Conservation (phyloP, 2,329 filamentous ascomycete genomes). For the Fusarium buharicum region DNA sequence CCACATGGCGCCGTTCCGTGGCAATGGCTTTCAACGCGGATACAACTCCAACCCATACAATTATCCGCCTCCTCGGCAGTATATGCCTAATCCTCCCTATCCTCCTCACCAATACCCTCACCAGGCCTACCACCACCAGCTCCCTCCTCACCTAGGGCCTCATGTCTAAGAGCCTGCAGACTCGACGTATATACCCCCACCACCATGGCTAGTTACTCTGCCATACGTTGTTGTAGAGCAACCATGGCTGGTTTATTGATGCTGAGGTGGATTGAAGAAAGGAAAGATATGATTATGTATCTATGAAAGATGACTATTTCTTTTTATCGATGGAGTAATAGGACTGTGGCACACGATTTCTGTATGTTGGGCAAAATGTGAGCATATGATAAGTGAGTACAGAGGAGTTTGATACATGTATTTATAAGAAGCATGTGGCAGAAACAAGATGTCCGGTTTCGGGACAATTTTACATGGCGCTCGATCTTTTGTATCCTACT, state of each 20-base stretch:
- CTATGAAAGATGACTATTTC: neutral
- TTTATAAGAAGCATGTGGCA: conserved; percentile 16
- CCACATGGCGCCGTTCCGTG: conserved; percentile 16
- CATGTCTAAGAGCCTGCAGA: conserved; percentile 15
- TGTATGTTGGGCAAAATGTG: conserved; percentile 6
- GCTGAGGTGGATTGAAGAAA: neutral
- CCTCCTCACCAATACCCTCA: conserved; percentile 15
- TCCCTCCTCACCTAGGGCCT: conserved; percentile 29
- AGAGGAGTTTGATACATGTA: neutral
- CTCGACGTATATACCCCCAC: neutral
- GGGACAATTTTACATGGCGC: neutral
- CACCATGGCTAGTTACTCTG: neutral
- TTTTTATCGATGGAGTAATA: neutral
- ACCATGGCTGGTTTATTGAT: neutral
- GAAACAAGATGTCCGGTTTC: neutral
- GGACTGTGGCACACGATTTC: conserved; percentile 1
- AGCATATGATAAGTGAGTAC: neutral
- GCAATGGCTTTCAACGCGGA: conserved; percentile 23
- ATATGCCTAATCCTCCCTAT: conserved; percentile 10
- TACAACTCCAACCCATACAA: conserved; percentile 5
- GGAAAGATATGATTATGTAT: neutral
- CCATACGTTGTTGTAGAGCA: neutral
- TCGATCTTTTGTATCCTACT: no score
- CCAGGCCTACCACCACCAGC: conserved; percentile 24
- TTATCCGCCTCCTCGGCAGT: conserved; percentile 12